Percentiles rank a stretch among this genome's conserved stretches.
Evolutionary conservation across 352 stramenopile species (phyloP).

Genomic region (Globisporangium perplexum): DNA sequence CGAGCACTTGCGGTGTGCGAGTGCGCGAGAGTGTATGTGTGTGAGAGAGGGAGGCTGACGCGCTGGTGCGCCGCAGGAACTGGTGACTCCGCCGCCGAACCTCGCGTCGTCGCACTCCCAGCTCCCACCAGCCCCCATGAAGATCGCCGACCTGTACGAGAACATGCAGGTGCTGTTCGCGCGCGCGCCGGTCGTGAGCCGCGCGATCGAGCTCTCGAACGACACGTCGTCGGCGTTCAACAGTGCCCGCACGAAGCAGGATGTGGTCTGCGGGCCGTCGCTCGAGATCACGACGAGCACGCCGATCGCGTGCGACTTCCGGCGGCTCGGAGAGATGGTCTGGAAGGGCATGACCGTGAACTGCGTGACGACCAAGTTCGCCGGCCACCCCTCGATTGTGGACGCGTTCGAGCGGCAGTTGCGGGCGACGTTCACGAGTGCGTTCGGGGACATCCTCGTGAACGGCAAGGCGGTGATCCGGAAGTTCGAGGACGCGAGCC

Average conservation of each 20-base stretch:
- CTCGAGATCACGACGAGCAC: constrained; percentile 10
- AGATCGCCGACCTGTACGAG: neutral
- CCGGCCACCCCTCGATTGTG: neutral
- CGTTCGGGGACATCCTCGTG: no score
- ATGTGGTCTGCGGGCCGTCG: neutral
- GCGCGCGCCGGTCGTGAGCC: neutral
- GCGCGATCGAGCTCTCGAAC: neutral
- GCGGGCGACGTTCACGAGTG: neutral
- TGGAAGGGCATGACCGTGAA: neutral
- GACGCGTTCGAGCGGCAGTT: neutral
- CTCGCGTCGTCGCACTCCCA: neutral
- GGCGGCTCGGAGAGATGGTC: neutral
- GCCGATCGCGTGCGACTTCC: neutral
- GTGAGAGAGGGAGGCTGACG: no score
- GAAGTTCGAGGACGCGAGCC: constrained; percentile 8
- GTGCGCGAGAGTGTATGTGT: no score
- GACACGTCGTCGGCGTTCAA: neutral
- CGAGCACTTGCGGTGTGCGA: no score
- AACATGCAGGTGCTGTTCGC: neutral
- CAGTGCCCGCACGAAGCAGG: neutral
- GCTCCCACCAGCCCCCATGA: neutral
- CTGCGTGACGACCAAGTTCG: neutral
- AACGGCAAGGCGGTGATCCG: neutral
- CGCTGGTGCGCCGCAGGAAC: neutral
- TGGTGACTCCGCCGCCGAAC: neutral